Base-by-base conservation (phyloP, 2,329 filamentous ascomycete genomes). In the Verticillium nubilum region DNA sequence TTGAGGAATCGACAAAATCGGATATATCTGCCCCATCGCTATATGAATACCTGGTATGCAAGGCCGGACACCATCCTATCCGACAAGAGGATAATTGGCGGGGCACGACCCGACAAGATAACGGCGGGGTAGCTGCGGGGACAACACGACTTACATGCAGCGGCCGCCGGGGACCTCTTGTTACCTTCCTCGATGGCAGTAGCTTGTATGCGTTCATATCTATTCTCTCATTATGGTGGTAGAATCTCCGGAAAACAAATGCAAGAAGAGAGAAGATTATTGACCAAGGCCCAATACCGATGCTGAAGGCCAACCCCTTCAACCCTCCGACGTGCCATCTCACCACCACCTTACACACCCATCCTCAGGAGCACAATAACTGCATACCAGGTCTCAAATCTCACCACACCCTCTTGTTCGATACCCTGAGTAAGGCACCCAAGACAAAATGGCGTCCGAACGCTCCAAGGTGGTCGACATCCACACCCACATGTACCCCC, bases 401-500 rank as follows among this genome's bases (percentile, higher is more conserved):
- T 5, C 35, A 47, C 6, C 37, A 26, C 23, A 42, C 35, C 26
- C 12, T 25, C 54, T 17, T 47, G 28, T 13, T 15, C 23, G 28
- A n/a, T 2, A 23, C 52, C 13, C 7, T 12, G 10, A 26, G 23
- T 15, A 19, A 19, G 4, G 17, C 23, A 42, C 19, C 28, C 9
- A 52, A 26, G 3, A 27, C 52, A 53, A 5, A 9, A 57, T 57
- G 56, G 35, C 56, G 19, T 57, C 56, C 26, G 9, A n/a, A 27
- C 28, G 31, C 12, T 33, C 56, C 25, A 73, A 70, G 58, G 76
- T 88, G 57, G 86, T 88, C 59, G 86, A 89, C 73, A 81, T 88
- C 69, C 86, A 89, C 78, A 88, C 86, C 2, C 86, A 89, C 73
- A 86, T 89, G 81, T 89, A 88, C 70, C 85, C 86, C 17, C 84